Percentiles rank a stretch among this genome's conserved stretches.
These are phyloP conservation scores for Acarospora socialis DNA, from an alignment of 2,329 filamentous ascomycete species.

Conservation along the genomic window DNA sequence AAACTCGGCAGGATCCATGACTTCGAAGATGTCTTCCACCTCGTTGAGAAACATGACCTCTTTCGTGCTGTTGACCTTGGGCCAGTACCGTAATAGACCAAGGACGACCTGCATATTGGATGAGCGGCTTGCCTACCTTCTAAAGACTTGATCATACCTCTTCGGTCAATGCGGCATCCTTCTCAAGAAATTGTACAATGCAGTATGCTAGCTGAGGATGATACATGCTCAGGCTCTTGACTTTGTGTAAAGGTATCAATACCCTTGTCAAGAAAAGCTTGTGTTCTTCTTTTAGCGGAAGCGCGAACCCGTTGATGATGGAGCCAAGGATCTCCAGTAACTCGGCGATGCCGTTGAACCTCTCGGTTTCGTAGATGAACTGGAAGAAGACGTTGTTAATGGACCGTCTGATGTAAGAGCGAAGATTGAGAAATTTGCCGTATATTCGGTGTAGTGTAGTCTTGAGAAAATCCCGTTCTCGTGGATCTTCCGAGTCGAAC, in stretches of 20 bases:
- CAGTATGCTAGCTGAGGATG: slow-evolving; percentile 97
- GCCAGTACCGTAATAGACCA: slow-evolving; percentile 90
- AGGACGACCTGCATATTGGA: slow-evolving; percentile 57
- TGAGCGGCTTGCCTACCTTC: background rate
- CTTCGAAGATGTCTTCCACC: slow-evolving; percentile 98
- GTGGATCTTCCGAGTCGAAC: slow-evolving; percentile 94
- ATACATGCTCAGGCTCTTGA: slow-evolving; percentile 99
- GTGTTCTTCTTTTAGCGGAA: slow-evolving; percentile 95
- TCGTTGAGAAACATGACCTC: slow-evolving; percentile 99
- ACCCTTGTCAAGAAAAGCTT: slow-evolving; percentile 94
- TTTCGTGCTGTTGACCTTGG: slow-evolving; percentile 98
- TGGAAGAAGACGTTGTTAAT: slow-evolving; percentile 99
- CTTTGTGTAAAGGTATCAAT: slow-evolving; percentile 87
- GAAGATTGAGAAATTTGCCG: slow-evolving; percentile 93
- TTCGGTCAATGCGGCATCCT: slow-evolving; percentile 92
- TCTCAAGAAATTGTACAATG: slow-evolving; percentile 96
- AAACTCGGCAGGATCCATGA: slow-evolving; percentile 98
- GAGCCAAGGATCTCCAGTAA: slow-evolving; percentile 91
- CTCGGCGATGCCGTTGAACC: slow-evolving; percentile 96
- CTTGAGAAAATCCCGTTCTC: slow-evolving; percentile 94
- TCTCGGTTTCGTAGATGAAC: slow-evolving; percentile 95
- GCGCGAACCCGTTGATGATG: slow-evolving; percentile 96
- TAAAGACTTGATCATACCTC: slow-evolving; percentile 45
- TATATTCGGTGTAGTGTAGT: slow-evolving; percentile 97
- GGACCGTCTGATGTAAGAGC: slow-evolving; percentile 91